Conservation (phyloP, 257 asterid species). For the Scutellaria minor region DNA sequence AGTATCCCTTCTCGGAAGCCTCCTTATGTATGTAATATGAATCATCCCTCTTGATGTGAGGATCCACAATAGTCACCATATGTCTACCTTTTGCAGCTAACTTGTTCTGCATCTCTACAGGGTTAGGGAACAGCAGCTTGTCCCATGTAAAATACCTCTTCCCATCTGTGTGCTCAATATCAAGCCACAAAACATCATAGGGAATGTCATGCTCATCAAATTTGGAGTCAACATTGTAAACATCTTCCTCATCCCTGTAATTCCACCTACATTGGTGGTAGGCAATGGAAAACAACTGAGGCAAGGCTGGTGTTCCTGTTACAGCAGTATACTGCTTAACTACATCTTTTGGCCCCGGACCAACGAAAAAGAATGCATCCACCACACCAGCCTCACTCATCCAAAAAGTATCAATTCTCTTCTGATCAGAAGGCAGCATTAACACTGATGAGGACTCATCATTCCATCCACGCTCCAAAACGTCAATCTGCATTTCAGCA, state of each 20-base stretch:
- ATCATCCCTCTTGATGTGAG: constrained; percentile 95
- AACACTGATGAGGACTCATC: constrained; percentile 58
- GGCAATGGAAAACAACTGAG: constrained; percentile 85
- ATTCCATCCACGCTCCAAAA: constrained; percentile 78
- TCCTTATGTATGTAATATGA: constrained; percentile 84
- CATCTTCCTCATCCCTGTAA: constrained; percentile 97
- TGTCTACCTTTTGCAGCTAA: constrained; percentile 92
- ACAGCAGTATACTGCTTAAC: constrained; percentile 84
- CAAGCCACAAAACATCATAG: constrained; percentile 97
- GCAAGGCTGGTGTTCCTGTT: constrained; percentile 89
- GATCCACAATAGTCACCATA: constrained; percentile 98
- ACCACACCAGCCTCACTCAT: constrained; percentile 96
- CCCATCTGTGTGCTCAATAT: constrained; percentile 96
- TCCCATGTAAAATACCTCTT: constrained; percentile 98
- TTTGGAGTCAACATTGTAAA: constrained; percentile 76
- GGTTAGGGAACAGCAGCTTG: constrained; percentile 76
- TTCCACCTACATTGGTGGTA: constrained; percentile 99
- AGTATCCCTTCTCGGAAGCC: constrained; percentile 82
- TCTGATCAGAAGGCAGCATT: constrained; percentile 72
- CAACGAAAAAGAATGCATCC: constrained; percentile 89
- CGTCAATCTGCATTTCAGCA: constrained; percentile 99
- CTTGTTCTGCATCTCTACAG: constrained; percentile 93
- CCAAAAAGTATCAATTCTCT: constrained; percentile 88
- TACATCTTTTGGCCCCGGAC: constrained; percentile 93
- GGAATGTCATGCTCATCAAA: constrained; percentile 96